Conservation (phyloP, 768 basidiomycete species). For the Tylopilus vinaceipallidus region DNA sequence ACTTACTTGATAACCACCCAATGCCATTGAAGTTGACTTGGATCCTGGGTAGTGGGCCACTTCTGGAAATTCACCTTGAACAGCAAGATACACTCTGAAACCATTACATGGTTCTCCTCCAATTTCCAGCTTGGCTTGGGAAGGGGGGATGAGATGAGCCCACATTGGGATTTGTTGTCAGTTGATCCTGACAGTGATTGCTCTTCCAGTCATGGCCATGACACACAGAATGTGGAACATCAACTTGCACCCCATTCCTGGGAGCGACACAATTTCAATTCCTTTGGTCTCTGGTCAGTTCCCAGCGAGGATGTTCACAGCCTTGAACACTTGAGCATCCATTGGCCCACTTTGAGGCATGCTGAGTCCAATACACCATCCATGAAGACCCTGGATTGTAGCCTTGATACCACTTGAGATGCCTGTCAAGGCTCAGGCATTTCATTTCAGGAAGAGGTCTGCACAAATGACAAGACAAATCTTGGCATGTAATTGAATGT, state of each 20-base stretch:
- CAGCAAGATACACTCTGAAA: too few species aligned
- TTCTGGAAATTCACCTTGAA: constrained; percentile 60
- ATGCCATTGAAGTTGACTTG: constrained; percentile 62
- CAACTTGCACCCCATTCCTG: constrained; percentile 42
- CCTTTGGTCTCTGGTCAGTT: constrained; percentile 51
- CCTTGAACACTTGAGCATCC: constrained; percentile 60
- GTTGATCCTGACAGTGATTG: constrained; percentile 42
- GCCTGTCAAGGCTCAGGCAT: too few species aligned
- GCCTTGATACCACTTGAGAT: too few species aligned
- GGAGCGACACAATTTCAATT: constrained; percentile 51
- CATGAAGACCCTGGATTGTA: constrained; percentile 63
- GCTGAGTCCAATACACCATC: too few species aligned
- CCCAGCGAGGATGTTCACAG: too few species aligned
- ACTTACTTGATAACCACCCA: constrained; percentile 58
- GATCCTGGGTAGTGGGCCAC: constrained; percentile 57
- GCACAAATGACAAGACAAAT: too few species aligned
- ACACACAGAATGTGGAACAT: constrained; percentile 50
- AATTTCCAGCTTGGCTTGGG: constrained; percentile 43
- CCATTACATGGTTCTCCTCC: constrained; percentile 35
- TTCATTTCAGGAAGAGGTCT: too few species aligned
- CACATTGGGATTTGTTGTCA: constrained; percentile 42
- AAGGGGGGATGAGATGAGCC: constrained; percentile 46
- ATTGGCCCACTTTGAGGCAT: too few species aligned
- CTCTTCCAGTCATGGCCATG: constrained; percentile 56
- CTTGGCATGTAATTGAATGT: too few species aligned